Base-by-base conservation (phyloP, 495 filamentous ascomycete species). In the Cenococcum geophilum region DNA sequence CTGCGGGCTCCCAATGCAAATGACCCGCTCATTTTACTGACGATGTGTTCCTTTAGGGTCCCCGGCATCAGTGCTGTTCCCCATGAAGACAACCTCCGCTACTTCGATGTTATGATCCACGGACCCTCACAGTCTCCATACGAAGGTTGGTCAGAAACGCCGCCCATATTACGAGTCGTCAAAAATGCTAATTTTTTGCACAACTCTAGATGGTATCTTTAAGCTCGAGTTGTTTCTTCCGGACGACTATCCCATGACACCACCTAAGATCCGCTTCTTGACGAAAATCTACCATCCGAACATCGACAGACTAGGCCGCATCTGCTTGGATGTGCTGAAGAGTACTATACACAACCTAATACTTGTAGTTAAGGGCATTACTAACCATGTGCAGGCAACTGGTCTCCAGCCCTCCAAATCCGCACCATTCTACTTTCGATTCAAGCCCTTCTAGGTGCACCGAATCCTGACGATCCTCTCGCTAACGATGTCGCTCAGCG, bases 211-310 rank as follows among this genome's bases (percentile, higher is more conserved):
- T 67, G 93, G 93, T 53, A 83, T 96, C 66, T 99, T 99, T 80
- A 91, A 92, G 72, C 89, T 97, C 59, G 93, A 99, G 75, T 82
- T 99, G 8, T 99, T 99, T 76, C 80, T 99, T n/a, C 95, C 93
- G 36, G 93, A 99, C 70, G 93, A 99, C 76, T 99, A 99, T 71
- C 93, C 93, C 10, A 99, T 99, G 93, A 95, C 90, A 36, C 93
- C 93, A 27, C 93, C 93, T 12, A 96, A 97, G 78, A 96, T 99
- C 65, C 88, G 93, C 42, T 99, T 99, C 76, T 76, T 99, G 20
- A 99, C 93, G 65, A 96, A 96, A 76, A 99, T 99, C 73, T 99
- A 96, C 73, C 93, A 99, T 71, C 93, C 93, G 35, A 99, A 99
- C 73, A 97, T 99, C 63, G 93, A 99, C 72, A 92, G 93, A 75